Evolutionary conservation across 768 basidiomycete species (phyloP).

Genomic region (Mycena polygramma): DNA sequence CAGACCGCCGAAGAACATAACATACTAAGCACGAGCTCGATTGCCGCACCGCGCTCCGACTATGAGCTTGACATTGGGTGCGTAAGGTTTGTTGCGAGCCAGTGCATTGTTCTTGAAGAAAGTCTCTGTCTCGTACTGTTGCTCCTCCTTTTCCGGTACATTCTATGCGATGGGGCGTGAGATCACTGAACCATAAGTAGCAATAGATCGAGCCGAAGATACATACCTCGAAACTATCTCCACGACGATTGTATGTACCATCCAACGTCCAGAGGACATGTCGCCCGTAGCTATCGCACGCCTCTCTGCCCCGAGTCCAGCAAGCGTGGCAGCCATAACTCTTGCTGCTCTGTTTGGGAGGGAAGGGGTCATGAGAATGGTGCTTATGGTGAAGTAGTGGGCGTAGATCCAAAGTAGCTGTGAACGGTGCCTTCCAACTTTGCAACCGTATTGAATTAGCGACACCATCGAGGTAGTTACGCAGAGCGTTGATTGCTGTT

Average conservation of each 20-base stretch:
- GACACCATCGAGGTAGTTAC: background rate
- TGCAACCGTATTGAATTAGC: background rate
- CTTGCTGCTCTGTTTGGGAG: background rate
- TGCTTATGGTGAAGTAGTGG: background rate
- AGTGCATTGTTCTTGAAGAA: constrained; percentile 21
- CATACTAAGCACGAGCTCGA: constrained; percentile 20
- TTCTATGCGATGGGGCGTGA: background rate
- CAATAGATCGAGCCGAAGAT: no score
- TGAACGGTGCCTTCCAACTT: constrained; percentile 21
- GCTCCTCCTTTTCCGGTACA: constrained; percentile 2
- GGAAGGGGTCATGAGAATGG: background rate
- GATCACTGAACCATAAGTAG: background rate
- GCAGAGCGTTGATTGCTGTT: background rate
- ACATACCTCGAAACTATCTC: constrained; percentile 8
- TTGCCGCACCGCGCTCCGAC: constrained; percentile 12
- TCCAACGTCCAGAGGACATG: background rate
- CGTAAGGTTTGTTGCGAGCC: constrained; percentile 17
- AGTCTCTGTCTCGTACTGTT: constrained; percentile 5
- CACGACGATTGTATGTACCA: constrained; percentile 7
- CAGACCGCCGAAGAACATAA: background rate
- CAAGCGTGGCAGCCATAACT: constrained; percentile 15
- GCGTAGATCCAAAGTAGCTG: constrained; percentile 10
- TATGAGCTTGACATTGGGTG: constrained; percentile 5
- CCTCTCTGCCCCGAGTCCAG: constrained; percentile 19
- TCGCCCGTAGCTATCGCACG: constrained; percentile 5